A percentile compares a stretch with the other conserved stretches of the same genome.
These are phyloP conservation scores for Zancudomyces culisetae DNA, from an alignment of 371 early-diverging fungal genomes.

Conservation along the genomic window DNA sequence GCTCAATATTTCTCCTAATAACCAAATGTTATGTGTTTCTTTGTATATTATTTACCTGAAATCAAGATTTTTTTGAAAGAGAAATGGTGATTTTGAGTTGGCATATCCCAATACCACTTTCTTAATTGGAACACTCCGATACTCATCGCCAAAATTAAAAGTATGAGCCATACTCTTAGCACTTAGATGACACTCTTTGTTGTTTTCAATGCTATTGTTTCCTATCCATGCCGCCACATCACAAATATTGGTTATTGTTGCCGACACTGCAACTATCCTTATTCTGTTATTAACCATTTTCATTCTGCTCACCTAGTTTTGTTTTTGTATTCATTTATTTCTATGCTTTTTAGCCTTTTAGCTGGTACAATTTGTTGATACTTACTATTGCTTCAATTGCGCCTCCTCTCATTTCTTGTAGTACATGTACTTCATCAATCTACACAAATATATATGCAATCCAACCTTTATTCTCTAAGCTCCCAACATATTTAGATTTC, in stretches of 20 bases:
- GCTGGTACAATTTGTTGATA: no score
- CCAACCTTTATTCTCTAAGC: no score
- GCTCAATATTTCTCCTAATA: background rate
- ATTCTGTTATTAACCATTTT: background rate
- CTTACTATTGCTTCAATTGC: conserved; percentile 2
- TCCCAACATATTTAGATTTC: no score
- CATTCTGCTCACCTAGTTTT: conserved; percentile 1
- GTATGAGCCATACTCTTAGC: background rate
- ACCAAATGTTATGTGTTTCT: background rate
- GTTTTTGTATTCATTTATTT: no score
- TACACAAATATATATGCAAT: no score
- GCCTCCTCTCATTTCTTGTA: conserved; percentile 1
- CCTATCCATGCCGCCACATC: conserved; percentile 3
- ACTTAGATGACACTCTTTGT: no score
- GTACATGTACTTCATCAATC: conserved; percentile 4
- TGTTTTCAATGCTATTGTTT: background rate
- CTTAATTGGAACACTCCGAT: conserved; percentile 1
- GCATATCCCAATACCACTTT: conserved; percentile 2
- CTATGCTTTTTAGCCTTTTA: no score
- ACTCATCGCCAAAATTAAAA: conserved; percentile 1
- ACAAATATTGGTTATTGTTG: conserved; percentile 1
- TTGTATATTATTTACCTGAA: conserved; percentile 3
- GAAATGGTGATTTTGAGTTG: background rate
- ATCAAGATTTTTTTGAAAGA: conserved; percentile 5
- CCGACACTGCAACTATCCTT: conserved; percentile 4